Conservation (phyloP, 441 rosid genomes). For the Viola pubescens region DNA sequence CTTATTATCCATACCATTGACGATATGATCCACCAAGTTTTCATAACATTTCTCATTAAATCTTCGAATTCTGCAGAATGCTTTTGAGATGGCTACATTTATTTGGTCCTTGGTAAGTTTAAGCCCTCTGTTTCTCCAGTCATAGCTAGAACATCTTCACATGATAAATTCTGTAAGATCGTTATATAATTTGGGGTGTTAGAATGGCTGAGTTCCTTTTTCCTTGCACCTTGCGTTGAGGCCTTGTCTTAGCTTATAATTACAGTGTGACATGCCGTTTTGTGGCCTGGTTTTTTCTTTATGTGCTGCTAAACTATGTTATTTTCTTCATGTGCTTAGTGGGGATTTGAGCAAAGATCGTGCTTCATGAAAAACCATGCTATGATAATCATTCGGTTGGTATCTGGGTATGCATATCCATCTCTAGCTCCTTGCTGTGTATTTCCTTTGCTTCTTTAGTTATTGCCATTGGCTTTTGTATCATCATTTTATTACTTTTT, state of each 20-base stretch:
- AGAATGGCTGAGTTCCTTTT: too few species aligned
- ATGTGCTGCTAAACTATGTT: background rate
- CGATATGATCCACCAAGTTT: background rate
- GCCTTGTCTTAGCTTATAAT: too few species aligned
- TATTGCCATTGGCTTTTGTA: background rate
- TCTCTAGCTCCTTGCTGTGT: background rate
- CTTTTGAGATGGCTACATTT: constrained; percentile 96
- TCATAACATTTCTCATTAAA: constrained; percentile 2
- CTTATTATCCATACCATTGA: background rate
- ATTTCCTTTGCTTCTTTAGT: background rate
- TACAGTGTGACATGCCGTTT: too few species aligned
- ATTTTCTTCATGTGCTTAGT: constrained; percentile 31
- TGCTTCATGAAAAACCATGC: constrained; percentile 89
- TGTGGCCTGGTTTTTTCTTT: background rate
- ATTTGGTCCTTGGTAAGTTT: constrained; percentile 81
- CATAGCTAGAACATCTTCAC: too few species aligned
- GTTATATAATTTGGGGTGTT: too few species aligned
- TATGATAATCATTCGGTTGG: constrained; percentile 59
- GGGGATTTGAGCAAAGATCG: constrained; percentile 77
- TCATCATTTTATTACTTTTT: constrained; percentile 2
- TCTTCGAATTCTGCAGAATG: constrained; percentile 50
- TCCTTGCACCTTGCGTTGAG: too few species aligned
- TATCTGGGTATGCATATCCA: constrained; percentile 55
- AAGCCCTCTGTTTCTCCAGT: background rate
- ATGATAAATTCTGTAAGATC: too few species aligned